Evolutionary conservation across 441 rosid species (phyloP), one percentile per base, ranked within the genome.

Genomic region (Bocquillonia castaneifolia): DNA sequence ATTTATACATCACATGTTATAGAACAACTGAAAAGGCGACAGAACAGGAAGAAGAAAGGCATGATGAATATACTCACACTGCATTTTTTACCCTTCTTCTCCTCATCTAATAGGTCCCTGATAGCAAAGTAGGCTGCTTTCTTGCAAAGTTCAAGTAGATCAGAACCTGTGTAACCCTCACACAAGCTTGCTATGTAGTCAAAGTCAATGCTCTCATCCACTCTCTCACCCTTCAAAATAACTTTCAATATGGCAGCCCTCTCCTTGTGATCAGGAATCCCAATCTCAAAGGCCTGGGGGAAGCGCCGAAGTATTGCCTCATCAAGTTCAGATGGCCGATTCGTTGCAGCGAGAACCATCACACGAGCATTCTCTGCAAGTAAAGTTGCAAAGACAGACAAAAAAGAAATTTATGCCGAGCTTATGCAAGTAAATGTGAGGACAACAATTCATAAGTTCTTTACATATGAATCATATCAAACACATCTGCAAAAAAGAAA

Each of bases 321-420:
- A 76, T 94, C 99, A 48, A 92, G 96, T 81, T 92, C 98, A 42
- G 96, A 94, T 13, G 98, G 97, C 47, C 97, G 86, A 82, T 94
- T 94, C 3, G 99, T 94, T 57, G 99, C 99, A 59, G 97, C 98
- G 74, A 94, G 98, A 73, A 94, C 96, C 99, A 92, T 92, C 36
- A 92, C 99, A 67, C 82, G 83, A 29, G 99, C 99, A 81, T 85
- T 81, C 73, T 85, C 99, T 94, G 66, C 45, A 67, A 44, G 60
- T 36, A 57, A 20, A 29, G 39, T 31, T n/a, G n/a, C n/a, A n/a
- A 55, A 64, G 17, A 17, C 37, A 60, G 8, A 39, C 23, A 42
- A 64, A 31, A 3, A 25, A 70, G 44, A 18, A 66, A 14, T 13
- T 23, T 18, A 59, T 36, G 28, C 62, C 28, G 36, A 28, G 40